Evolutionary conservation across 176 grass and related monocot genomes (phyloP).

Genomic region (Coix lacrymajobi): DNA sequence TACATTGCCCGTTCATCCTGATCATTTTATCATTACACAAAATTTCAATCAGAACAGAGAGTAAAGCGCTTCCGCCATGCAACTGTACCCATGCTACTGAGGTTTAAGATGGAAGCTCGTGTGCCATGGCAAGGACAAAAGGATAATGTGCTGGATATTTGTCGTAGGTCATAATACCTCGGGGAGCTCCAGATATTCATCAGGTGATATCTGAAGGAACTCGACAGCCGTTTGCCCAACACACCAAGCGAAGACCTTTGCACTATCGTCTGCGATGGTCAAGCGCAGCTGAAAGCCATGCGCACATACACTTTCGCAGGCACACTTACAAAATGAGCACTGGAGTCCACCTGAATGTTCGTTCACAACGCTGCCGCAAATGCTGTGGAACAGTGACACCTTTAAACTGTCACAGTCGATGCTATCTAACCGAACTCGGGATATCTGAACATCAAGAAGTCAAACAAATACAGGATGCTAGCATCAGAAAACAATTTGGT

Average conservation of each 20-base stretch:
- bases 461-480: constrained; percentile 4
- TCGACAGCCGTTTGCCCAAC: constrained; percentile 71
- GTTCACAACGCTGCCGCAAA: constrained; percentile 48
- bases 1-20: constrained; percentile 94
- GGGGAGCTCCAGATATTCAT: constrained; percentile 70
- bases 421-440: constrained; percentile 44
- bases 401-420: constrained; percentile 60
- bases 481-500: not conserved
- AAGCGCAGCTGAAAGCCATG: constrained; percentile 71
- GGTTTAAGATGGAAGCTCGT: not conserved
- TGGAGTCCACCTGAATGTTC: constrained; percentile 42
- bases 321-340: constrained; percentile 64
- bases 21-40: constrained; percentile 34
- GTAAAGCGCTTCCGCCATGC: not conserved
- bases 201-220: constrained; percentile 87
- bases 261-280: constrained; percentile 62
- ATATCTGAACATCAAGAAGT: constrained; percentile 55
- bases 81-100: not conserved
- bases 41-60: not conserved
- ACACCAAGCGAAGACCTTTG: constrained; percentile 61
- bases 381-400: constrained; percentile 50
- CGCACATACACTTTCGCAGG: constrained; percentile 33
- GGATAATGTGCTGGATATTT: not conserved
- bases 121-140: not conserved
- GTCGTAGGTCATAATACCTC: constrained; percentile 57